Base-by-base conservation (phyloP, 495 filamentous ascomycete genomes). In the Podospora tetraspora region DNA sequence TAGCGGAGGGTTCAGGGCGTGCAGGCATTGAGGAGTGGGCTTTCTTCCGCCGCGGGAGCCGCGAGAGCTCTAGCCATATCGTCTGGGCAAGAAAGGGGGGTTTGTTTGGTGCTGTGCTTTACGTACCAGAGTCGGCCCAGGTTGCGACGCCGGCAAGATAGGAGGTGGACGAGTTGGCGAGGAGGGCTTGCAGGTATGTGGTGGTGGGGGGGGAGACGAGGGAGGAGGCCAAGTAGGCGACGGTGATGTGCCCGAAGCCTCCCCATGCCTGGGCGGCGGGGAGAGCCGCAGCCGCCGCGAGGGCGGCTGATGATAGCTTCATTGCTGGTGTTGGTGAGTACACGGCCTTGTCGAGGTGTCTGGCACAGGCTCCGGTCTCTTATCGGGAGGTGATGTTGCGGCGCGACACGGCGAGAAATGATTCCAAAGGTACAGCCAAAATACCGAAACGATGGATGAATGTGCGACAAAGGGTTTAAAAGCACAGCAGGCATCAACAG, bases 91-190 rank as follows among this genome's bases (percentile, higher is more conserved):
- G n/a, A n/a, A n/a, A n/a, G n/a, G n/a, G n/a, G n/a, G n/a, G n/a
- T n/a, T n/a, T n/a, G n/a, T n/a, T n/a, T n/a, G n/a, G n/a, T n/a
- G n/a, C n/a, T n/a, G n/a, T n/a, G n/a, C n/a, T n/a, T n/a, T n/a
- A n/a, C n/a, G n/a, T n/a, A n/a, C n/a, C n/a, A 62, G 80, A 82
- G 76, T 90, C 88, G 16, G 88, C 86, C 88, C 88, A 90, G 3
- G 84, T 88, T 2, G 88, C 85, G 13, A 88, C 83, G 59, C 80
- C 79, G 56, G 86, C 85, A 59, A 90, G 82, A 71, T 86, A 88
- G 66, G 85, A 78, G 57, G 75, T 66, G 7, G 84, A 83, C 70
- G 77, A 66, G 73, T 83, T 84, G 71, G 73, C 65, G 30, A 84
- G 70, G 65, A 84, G 68, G 21, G 68, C 68, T 67, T 84, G 79